Evolutionary conservation across 495 filamentous ascomycete genomes (phyloP), one percentile per base, ranked within the genome.

Genomic region (Cladorrhinum samala): DNA sequence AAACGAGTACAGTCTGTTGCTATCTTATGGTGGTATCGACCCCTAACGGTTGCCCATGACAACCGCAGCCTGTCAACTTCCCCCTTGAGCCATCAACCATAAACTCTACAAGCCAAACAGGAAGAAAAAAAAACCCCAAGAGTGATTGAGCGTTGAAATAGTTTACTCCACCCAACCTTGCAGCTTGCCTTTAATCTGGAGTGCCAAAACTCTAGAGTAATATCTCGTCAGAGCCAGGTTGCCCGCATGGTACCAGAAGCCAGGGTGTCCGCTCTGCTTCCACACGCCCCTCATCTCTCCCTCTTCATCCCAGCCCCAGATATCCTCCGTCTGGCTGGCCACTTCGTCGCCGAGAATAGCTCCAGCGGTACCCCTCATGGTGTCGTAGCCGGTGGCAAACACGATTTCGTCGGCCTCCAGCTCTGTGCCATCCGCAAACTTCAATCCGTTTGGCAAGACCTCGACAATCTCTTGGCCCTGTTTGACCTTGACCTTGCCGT

Each of bases 231-330:
- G 59, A 13, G 85, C 85, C 20, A 93, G 64, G 68, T 88, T 92
- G 0, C 89, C 89, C 0, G 88, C 89, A 71, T 90, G 87, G 63
- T 88, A 85, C 88, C 88, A 95, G 50, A 92, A 82, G 0, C 86
- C 86, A 0, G 83, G 83, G 58, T 91, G 86, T 0, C 87, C 86
- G 16, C 75, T 85, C 40, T 62, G 71, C 4, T 78, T 75, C 88
- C 87, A 95, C 58, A 94, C 87, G 2, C 72, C 77, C 9, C 75
- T 76, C 61, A 82, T 72, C 70, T 94, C 89, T 5, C 88, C 89
- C 62, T 92, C 87, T 19, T 81, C 73, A 53, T 93, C 79, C 54
- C 86, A 79, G 0, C 86, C 89, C 89, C 89, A 95, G 36, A 92
- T 81, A 67, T 86, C 78, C 8, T 74, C 73, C 0, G 86, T 71